Percentiles rank a stretch among this genome's conserved stretches.
Conservation (phyloP, 1,284 basidiomycete species). For the Neonothopanus nambi region DNA sequence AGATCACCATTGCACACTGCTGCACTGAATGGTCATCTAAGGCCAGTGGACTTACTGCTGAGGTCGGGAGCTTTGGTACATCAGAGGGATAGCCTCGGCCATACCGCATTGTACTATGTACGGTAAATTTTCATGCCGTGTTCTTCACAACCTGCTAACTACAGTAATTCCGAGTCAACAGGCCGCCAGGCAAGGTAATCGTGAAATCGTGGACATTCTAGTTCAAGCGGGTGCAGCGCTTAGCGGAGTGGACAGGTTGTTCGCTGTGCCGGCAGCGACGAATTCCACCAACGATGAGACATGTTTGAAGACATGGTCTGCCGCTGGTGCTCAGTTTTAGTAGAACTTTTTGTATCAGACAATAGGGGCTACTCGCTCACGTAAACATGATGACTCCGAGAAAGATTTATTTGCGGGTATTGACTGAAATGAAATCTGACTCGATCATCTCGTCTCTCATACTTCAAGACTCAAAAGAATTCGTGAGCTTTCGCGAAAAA, state of each 20-base stretch:
- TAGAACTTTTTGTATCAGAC: too few species aligned
- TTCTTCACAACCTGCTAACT: constrained; percentile 1
- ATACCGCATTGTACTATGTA: constrained; percentile 83
- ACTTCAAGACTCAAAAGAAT: not conserved
- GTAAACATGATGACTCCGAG: not conserved
- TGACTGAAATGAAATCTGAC: constrained; percentile 8
- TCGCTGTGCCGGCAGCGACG: constrained; percentile 49
- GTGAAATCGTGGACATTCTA: constrained; percentile 64
- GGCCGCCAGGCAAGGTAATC: constrained; percentile 71
- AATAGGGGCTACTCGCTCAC: constrained; percentile 11
- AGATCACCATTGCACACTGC: constrained; percentile 83
- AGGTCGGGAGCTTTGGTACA: constrained; percentile 87
- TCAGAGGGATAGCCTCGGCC: constrained; percentile 73
- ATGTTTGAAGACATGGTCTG: constrained; percentile 51
- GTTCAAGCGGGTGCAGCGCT: constrained; percentile 76
- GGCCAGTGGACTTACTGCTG: constrained; percentile 62
- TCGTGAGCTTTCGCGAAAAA: not conserved
- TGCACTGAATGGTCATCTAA: constrained; percentile 64
- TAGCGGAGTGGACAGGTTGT: constrained; percentile 66
- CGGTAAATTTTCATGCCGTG: constrained; percentile 24
- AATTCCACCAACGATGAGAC: constrained; percentile 50
- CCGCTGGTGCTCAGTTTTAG: too few species aligned
- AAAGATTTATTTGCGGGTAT: not conserved
- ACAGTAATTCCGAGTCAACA: too few species aligned
- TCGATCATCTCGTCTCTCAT: not conserved